A percentile compares a stretch with the other conserved stretches of the same genome.
phyloP scores from a whole-genome alignment of 2,329 filamentous ascomycete genomes.

The Aspergillus terreus region DNA sequence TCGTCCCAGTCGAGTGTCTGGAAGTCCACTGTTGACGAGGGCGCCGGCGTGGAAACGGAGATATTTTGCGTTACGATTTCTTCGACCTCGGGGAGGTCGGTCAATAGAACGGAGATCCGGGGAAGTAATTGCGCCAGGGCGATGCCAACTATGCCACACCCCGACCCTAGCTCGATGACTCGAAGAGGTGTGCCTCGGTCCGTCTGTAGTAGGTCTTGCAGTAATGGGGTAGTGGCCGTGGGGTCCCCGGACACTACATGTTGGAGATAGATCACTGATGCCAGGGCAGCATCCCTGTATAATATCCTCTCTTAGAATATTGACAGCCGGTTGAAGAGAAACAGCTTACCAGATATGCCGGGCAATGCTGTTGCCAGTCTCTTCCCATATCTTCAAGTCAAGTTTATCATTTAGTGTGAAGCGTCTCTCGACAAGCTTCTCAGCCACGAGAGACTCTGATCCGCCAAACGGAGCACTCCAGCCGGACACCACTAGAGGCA shows the following conservation, averaged over 20 bases:
- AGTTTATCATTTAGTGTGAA: conserved; percentile 43
- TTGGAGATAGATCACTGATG: conserved; percentile 53
- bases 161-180: conserved; percentile 63
- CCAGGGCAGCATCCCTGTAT: conserved; percentile 56
- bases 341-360: conserved; percentile 62
- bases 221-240: conserved; percentile 18
- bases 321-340: not conserved
- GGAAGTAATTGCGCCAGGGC: conserved; percentile 54
- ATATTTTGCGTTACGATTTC: conserved; percentile 60
- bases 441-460: conserved; percentile 39
- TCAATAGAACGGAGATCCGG: conserved; percentile 55
- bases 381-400: conserved; percentile 58
- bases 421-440: conserved; percentile 54
- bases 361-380: conserved; percentile 69
- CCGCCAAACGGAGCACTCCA: conserved; percentile 50
- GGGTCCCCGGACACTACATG: conserved; percentile 34
- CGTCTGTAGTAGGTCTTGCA: conserved; percentile 31
- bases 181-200: conserved; percentile 36
- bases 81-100: conserved; percentile 62
- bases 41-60: conserved; percentile 38
- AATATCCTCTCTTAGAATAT: conserved; percentile 10
- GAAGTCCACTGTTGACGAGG: conserved; percentile 45
- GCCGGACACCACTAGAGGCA: conserved; percentile 53
- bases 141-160: conserved; percentile 66
- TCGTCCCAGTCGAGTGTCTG: conserved; percentile 62